Base-by-base conservation (phyloP, 495 filamentous ascomycete species). In the Sphaerosporella brunnea region DNA sequence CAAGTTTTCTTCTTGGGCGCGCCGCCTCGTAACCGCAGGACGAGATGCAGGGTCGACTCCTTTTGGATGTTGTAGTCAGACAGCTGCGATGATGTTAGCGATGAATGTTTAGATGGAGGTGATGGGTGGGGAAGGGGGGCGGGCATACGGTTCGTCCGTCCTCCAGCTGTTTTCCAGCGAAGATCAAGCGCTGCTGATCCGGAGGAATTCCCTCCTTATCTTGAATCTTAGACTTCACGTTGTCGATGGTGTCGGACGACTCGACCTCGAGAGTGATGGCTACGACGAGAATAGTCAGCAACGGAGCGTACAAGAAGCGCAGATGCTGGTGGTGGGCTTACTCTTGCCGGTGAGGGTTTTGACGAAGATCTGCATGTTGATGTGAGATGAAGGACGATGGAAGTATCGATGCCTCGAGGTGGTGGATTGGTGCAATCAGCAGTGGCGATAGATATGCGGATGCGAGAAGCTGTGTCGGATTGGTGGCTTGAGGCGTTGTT, bases 201-300 rank as follows among this genome's bases (percentile, higher is more conserved):
- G 84, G 83, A 30, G 83, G 83, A 47, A 90, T 90, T 40, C 83
- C 83, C 63, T 90, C 83, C 73, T 90, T 92, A 59, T 86, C 88
- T 66, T 97, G 90, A 67, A 97, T 92, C 75, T 92, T 92, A 66
- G 77, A 73, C 73, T 92, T 92, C 67, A 92, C 84, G 72, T 90
- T 90, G 74, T 92, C 90, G 82, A 97, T 96, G 55, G 90, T 95
- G 73, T 96, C 88, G 64, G 77, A 82, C 65, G 84, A 93, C 77
- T 95, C 88, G 65, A 95, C 88, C 75, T 97, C 90, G 64, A 96
- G 84, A 68, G 90, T 95, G 79, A 96, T 97, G 69, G 90, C 56
- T 60, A 36, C 21, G 21, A 18, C n/a, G n/a, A n/a, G 11, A 34
- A 21, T 2, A 9, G 24, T 32, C 24, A 46, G 25, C 23, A n/a